phyloP scores from a whole-genome alignment of 108 stramenopile genomes.

The Pinguiococcus pyrenoidosus region DNA sequence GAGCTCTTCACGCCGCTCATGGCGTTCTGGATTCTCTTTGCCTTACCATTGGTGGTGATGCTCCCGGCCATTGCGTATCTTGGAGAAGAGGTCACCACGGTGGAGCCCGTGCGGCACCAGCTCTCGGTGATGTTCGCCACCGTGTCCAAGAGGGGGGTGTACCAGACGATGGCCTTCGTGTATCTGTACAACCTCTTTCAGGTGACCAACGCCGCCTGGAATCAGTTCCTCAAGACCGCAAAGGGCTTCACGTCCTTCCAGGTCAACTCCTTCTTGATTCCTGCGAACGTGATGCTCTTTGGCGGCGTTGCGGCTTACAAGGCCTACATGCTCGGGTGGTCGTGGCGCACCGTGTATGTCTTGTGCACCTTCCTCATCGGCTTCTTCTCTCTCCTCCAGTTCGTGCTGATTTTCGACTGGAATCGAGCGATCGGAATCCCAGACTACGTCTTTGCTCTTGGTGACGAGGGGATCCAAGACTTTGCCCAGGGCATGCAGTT shows the following conservation, averaged over 20 bases:
- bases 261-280: slow-evolving; percentile 55
- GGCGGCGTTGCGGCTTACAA: slow-evolving; percentile 63
- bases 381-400: slow-evolving; percentile 51
- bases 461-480: slow-evolving; percentile 68
- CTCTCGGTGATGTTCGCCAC: slow-evolving; percentile 64
- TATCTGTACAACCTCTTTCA: slow-evolving; percentile 69
- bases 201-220: slow-evolving; percentile 67
- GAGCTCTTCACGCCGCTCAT: slow-evolving; percentile 42
- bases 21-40: slow-evolving; percentile 36
- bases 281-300: slow-evolving; percentile 52
- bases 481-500: slow-evolving; percentile 61
- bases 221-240: slow-evolving; percentile 52
- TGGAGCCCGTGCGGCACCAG: slow-evolving; percentile 48
- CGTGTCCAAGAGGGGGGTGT: slow-evolving; percentile 61
- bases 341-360: slow-evolving; percentile 61
- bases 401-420: slow-evolving; percentile 57
- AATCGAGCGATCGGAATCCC: slow-evolving; percentile 59
- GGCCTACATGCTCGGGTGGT: slow-evolving; percentile 58
- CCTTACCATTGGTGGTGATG: slow-evolving; percentile 44
- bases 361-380: slow-evolving; percentile 56
- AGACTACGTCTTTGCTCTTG: slow-evolving; percentile 58
- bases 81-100: slow-evolving; percentile 30
- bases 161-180: slow-evolving; percentile 74
- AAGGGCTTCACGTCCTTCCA: slow-evolving; percentile 53
- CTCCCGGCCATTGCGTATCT: slow-evolving; percentile 30